Base-by-base conservation (phyloP, 192 early-diverging fungal genomes). In the Coemansia sp. region DNA sequence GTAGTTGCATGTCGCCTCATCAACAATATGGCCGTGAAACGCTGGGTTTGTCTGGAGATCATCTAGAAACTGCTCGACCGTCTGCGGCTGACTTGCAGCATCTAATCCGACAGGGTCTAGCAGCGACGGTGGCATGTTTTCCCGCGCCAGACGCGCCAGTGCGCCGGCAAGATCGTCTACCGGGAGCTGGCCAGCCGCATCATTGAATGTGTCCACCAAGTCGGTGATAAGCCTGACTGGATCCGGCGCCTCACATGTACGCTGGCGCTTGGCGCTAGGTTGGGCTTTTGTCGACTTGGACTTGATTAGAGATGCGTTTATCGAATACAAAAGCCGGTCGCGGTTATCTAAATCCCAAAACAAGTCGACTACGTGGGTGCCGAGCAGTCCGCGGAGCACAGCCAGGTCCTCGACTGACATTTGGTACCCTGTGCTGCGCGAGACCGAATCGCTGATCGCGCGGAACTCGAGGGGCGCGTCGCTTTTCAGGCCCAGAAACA, bases 401-500 rank as follows among this genome's bases (percentile, higher is more conserved):
- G 56, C 62, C 7, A 75, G n/a, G 22, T 75, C 66, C 2, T 52
- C 47, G 6, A 24, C 28, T 0, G 57, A 19, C 54, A 75, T 44
- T 21, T 1, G 3, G 19, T 45, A 50, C 7, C 48, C 48, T 0
- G 43, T 49, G 47, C 56, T 48, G 14, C 49, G 52, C 29, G 8
- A 19, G 2, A 68, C 40, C 5, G 57, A 48, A 7, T 43, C 52
- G 1, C 31, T 4, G 5, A 75, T 32, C 4, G 40, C 31, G 28
- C n/a, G 19, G 9, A 65, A 56, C 11, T 42, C 47, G 6, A 51
- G 19, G 27, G 29, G 27, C 12, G 6, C 6, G 62, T 62, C 25
- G 58, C 56, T 9, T 23, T 49, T 64, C 30, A 35, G 53, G 9
- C 27, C 1, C 14, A 75, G n/a, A 59, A 75, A 75, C 7, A 60